Evolutionary conservation across 768 basidiomycete species (phyloP), one percentile per base, ranked within the genome.

Genomic region (Paxillus rubicundulus): DNA sequence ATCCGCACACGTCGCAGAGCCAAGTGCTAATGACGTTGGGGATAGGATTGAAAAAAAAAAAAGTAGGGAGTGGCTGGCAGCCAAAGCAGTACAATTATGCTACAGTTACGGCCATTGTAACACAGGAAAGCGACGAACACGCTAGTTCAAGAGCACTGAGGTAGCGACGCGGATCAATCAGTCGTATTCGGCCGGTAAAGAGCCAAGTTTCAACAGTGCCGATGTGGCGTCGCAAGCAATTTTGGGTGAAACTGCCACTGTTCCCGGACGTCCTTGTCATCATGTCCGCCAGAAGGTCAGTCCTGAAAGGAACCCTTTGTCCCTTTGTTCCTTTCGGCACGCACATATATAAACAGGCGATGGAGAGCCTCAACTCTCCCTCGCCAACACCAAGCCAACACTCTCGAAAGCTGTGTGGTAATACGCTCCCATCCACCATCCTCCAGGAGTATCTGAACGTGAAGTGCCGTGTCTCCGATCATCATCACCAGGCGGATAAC

Each of bases 1-100:
- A 68, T 65, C 66, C 63, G 66, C 32, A 20, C 39, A 47, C 40
- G 33, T 61, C 61, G 65, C 67, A 68, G 12, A 33, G 24, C 24
- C 30, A 24, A 24, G 24, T 24, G 30, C 10, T 30, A 21, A 36
- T 21, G 41, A 20, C 16, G 14, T 3, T 34, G 45, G 10, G 44
- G 27, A 48, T 21, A 7, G 24, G 41, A 32, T 1, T 9, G 9
- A 10, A 30, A 30, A 24, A 24, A 24, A 24, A 24, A 24, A 24
- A 24, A 24, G 24, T 24, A 5, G 4, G 4, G 24, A 24, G 5
- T 24, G 24, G 24, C 24, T 5, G 24, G 5, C 24, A 24, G 24
- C 24, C 24, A 24, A 24, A 24, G 24, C 24, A 24, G 24, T 24
- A 24, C 24, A 24, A 24, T 24, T 24, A 24, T 24, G 24, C 24